These are phyloP conservation scores for Fusarium goolgardi DNA, from an alignment of 2,329 filamentous ascomycete genomes.

Conservation along the genomic window DNA sequence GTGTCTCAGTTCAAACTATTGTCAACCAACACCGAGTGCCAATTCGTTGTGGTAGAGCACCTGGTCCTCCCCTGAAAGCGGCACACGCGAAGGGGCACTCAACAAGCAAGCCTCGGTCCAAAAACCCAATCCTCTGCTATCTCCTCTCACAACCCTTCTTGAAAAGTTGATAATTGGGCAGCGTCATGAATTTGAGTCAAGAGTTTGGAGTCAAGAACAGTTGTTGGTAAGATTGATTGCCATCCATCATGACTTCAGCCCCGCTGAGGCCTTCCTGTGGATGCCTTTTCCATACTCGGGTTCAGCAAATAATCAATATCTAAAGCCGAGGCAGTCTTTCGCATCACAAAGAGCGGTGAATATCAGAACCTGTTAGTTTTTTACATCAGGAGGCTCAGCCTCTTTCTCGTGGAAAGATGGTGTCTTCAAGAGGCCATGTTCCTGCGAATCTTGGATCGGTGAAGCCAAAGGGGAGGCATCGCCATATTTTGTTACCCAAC, in stretches of 20 bases:
- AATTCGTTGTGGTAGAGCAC: not conserved
- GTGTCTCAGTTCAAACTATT: not conserved
- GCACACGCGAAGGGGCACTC: not conserved
- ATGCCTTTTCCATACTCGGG: conserved; percentile 21
- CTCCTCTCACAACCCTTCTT: not conserved
- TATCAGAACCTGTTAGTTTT: not conserved
- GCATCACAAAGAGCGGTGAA: conserved; percentile 29
- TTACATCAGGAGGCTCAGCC: conserved; percentile 18
- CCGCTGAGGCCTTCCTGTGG: conserved; percentile 33
- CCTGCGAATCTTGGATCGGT: conserved; percentile 17
- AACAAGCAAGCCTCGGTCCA: not conserved
- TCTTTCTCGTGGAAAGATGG: conserved; percentile 6
- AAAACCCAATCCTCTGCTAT: not conserved
- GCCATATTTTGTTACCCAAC: conserved; percentile 19
- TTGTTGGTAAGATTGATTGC: conserved; percentile 1
- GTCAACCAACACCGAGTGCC: not conserved
- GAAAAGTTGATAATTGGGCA: not conserved
- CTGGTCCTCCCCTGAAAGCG: not conserved
- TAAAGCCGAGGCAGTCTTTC: conserved; percentile 6
- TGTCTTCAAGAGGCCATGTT: conserved; percentile 3
- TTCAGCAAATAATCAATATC: conserved; percentile 10
- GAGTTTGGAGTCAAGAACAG: conserved; percentile 1
- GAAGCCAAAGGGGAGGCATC: conserved; percentile 17
- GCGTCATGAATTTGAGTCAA: not conserved
- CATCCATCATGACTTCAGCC: conserved; percentile 16